Evolutionary conservation across 2,329 filamentous ascomycete genomes (phyloP), one percentile per base, ranked within the genome.

Genomic region (Monosporascus sp.): DNA sequence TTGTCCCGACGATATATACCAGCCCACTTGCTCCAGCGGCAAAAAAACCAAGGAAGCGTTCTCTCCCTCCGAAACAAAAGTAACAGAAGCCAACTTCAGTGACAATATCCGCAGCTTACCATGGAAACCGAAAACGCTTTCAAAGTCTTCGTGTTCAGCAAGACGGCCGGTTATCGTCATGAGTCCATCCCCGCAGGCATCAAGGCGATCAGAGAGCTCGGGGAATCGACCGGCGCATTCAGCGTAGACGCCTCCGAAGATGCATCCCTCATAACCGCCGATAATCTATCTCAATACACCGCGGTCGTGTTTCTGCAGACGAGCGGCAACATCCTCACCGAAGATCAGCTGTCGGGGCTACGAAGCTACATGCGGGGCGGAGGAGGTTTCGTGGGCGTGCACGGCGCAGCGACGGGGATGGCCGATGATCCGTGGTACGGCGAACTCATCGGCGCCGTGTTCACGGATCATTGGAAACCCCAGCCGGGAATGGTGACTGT

Each of bases 361-460:
- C 60, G 69, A 52, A 53, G 37, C 4, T 72, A 68, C 41, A 63
- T 74, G 25, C 60, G 57, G 15, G 46, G 51, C 18, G 70, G 73
- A 14, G 69, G 70, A 20, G 71, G 72, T 2, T 60, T 74, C 39
- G 70, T 75, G 0, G 72, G 65, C 22, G 62, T 75, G n/a, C 72
- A 76, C 55, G 69, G 68, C 34, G 71, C 72, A 1, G 62, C 68
- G 2, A 61, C 62, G 2, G 71, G 63, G 9, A 64, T 74, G 60
- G 57, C 57, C 15, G 62, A 60, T 0, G 61, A 65, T 7, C 60
- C 63, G 3, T 73, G 69, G 68, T 74, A 74, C 53, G 68, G 65
- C 17, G 58, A 60, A 5, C 62, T 75, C 17, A 61, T 75, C 31
- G 72, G 72, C 31, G 70, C 62, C 14, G 64, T 68, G 2, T 75